Evolutionary conservation across 2,329 filamentous ascomycete genomes (phyloP).

Genomic region (Colletotrichum tropicicola): DNA sequence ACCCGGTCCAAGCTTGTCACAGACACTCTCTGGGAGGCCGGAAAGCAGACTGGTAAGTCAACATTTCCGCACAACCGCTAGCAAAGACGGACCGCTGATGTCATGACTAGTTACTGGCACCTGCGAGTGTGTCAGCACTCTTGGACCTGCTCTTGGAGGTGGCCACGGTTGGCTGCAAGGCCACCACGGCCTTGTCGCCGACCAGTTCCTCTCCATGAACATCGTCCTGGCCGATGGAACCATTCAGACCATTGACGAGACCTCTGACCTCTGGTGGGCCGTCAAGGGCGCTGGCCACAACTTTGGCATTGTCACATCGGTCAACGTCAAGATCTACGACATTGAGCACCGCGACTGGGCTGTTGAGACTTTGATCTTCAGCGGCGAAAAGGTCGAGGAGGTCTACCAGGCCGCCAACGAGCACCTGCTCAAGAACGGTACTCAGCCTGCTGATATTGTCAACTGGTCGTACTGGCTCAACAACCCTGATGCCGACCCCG

Average conservation of each 20-base stretch:
- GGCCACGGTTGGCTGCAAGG: slow-evolving; percentile 65
- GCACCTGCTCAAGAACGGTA: slow-evolving; percentile 50
- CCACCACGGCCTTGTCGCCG: slow-evolving; percentile 59
- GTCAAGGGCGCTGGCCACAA: slow-evolving; percentile 67
- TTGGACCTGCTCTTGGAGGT: slow-evolving; percentile 64
- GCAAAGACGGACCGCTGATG: too few species aligned
- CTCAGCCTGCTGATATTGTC: slow-evolving; percentile 52
- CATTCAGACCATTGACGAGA: slow-evolving; percentile 45
- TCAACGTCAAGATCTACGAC: slow-evolving; percentile 58
- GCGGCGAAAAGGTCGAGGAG: slow-evolving; percentile 56
- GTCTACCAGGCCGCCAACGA: slow-evolving; percentile 57
- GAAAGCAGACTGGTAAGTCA: slow-evolving; percentile 56
- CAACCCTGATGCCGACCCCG: slow-evolving; percentile 49
- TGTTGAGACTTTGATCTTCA: slow-evolving; percentile 54
- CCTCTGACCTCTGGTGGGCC: slow-evolving; percentile 65
- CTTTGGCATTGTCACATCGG: slow-evolving; percentile 65
- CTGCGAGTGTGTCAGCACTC: slow-evolving; percentile 60
- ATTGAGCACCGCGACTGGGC: slow-evolving; percentile 49
- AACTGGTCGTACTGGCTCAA: slow-evolving; percentile 61
- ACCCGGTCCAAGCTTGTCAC: slow-evolving; percentile 54
- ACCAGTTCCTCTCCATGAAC: slow-evolving; percentile 61
- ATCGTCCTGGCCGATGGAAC: slow-evolving; percentile 61
- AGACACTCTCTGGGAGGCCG: slow-evolving; percentile 57
- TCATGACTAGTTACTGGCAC: slow-evolving; percentile 50
- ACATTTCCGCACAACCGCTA: background rate